A percentile compares a stretch with the other conserved stretches of the same genome.
These are phyloP conservation scores for Beauveria caledonica DNA, from an alignment of 2,329 filamentous ascomycete species.

Conservation along the genomic window DNA sequence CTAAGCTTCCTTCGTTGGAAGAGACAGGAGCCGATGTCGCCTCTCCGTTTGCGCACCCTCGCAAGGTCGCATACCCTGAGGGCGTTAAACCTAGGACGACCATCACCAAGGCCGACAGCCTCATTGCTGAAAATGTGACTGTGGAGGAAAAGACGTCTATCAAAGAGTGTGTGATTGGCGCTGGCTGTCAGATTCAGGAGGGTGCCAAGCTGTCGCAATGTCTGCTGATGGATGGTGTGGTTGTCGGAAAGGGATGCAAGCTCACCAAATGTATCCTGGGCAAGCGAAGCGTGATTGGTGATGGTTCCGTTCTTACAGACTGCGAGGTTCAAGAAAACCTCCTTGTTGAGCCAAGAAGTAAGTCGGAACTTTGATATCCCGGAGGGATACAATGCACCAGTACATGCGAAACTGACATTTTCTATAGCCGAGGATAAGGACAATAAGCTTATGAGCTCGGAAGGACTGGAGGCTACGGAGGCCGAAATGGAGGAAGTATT, in stretches of 20 bases:
- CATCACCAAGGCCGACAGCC: slow-evolving; percentile 71
- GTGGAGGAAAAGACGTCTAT: slow-evolving; percentile 86
- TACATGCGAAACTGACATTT: slow-evolving; percentile 12
- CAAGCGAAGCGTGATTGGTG: slow-evolving; percentile 72
- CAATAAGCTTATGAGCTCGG: slow-evolving; percentile 59
- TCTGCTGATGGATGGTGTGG: slow-evolving; percentile 84
- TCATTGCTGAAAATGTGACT: slow-evolving; percentile 82
- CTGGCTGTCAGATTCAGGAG: slow-evolving; percentile 76
- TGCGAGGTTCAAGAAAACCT: slow-evolving; percentile 91
- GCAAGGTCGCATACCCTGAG: slow-evolving; percentile 76
- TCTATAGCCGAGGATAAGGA: slow-evolving; percentile 56
- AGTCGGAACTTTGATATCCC: slow-evolving; percentile 25
- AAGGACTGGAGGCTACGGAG: slow-evolving; percentile 56
- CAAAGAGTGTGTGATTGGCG: slow-evolving; percentile 83
- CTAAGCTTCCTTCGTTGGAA: slow-evolving; percentile 68
- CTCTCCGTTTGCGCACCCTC: slow-evolving; percentile 68
- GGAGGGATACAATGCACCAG: slow-evolving; percentile 10
- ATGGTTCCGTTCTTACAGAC: slow-evolving; percentile 69
- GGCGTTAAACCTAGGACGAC: slow-evolving; percentile 74
- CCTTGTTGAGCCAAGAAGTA: slow-evolving; percentile 70
- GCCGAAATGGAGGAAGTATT: slow-evolving; percentile 50
- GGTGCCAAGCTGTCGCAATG: slow-evolving; percentile 85
- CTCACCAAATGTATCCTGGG: slow-evolving; percentile 84
- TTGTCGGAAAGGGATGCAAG: slow-evolving; percentile 75
- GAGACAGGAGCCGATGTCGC: slow-evolving; percentile 48